Percentiles rank a stretch among this genome's conserved stretches.
Evolutionary conservation across 1,284 basidiomycete genomes (phyloP).

Genomic region (Lentinus polychrous): DNA sequence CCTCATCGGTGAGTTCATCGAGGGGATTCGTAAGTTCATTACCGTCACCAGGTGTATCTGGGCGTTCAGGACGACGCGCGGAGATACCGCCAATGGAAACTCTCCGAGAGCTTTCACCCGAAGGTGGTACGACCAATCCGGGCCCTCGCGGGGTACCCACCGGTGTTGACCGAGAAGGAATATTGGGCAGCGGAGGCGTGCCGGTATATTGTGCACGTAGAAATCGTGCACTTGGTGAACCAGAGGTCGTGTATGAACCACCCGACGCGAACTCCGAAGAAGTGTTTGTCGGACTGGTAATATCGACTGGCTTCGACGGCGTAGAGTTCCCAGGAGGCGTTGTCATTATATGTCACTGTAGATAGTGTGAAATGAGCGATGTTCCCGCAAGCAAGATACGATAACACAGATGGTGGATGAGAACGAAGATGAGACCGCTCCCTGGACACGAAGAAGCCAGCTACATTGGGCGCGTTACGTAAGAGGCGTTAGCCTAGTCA

Average conservation of each 20-base stretch:
- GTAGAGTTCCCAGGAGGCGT: constrained; percentile 22
- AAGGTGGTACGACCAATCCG: constrained; percentile 10
- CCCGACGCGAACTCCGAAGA: constrained; percentile 21
- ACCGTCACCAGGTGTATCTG: constrained; percentile 21
- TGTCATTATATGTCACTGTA: constrained; percentile 34
- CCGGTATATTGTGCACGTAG: constrained; percentile 58
- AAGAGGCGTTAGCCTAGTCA: too few species aligned
- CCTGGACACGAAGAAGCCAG: too few species aligned
- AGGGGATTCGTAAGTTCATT: constrained; percentile 28
- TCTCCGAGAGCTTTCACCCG: constrained; percentile 16
- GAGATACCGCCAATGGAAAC: constrained; percentile 25
- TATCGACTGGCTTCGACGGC: constrained; percentile 55
- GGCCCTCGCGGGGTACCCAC: constrained; percentile 25
- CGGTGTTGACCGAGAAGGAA: constrained; percentile 40
- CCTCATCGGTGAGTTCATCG: constrained; percentile 65
- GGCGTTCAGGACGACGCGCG: constrained; percentile 20
- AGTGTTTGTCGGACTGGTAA: constrained; percentile 32
- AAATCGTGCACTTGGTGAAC: constrained; percentile 26
- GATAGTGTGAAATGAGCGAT: not conserved
- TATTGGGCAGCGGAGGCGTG: constrained; percentile 59
- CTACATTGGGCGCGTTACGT: too few species aligned
- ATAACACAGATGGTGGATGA: not conserved
- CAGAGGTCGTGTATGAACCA: constrained; percentile 15
- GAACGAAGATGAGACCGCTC: too few species aligned
- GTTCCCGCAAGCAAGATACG: not conserved